Percentiles rank a stretch among this genome's conserved stretches.
phyloP scores from a whole-genome alignment of 2,329 filamentous ascomycete species.

The Arthroderma uncinatum region DNA sequence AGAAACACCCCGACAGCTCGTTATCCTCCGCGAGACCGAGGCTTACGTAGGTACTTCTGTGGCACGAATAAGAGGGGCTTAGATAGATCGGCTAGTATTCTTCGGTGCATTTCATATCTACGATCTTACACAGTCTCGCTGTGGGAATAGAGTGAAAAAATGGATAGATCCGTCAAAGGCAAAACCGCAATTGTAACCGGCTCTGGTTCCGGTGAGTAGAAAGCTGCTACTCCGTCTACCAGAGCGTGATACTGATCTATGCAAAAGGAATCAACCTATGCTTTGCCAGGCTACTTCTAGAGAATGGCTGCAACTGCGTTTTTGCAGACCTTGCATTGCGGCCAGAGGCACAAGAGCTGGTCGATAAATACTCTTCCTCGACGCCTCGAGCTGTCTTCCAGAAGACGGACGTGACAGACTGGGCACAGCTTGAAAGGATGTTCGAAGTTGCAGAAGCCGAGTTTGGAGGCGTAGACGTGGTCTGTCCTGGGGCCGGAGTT shows the following conservation, averaged over 20 bases:
- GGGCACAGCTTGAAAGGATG: slow-evolving; percentile 40
- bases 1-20: no score
- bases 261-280: slow-evolving; percentile 36
- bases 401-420: slow-evolving; percentile 40
- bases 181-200: slow-evolving; percentile 46
- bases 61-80: no score
- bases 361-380: slow-evolving; percentile 27
- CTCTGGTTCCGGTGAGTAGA: slow-evolving; percentile 40
- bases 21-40: no score
- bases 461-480: slow-evolving; percentile 39
- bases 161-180: slow-evolving; percentile 33
- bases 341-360: slow-evolving; percentile 34
- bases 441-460: slow-evolving; percentile 39
- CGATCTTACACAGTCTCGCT: not conserved
- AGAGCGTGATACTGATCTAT: not conserved
- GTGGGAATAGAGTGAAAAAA: slow-evolving; percentile 9
- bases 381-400: slow-evolving; percentile 33
- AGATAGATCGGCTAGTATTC: no score
- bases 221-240: slow-evolving; percentile 1
- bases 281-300: slow-evolving; percentile 35
- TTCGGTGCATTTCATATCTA: not conserved
- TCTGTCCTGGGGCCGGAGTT: slow-evolving; percentile 38
- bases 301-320: slow-evolving; percentile 37
- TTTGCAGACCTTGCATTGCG: slow-evolving; percentile 37
- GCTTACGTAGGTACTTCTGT: no score